Evolutionary conservation across 805 yeast genomes (phyloP), one percentile per base, ranked within the genome.

Genomic region (Torulaspora quercuum): DNA sequence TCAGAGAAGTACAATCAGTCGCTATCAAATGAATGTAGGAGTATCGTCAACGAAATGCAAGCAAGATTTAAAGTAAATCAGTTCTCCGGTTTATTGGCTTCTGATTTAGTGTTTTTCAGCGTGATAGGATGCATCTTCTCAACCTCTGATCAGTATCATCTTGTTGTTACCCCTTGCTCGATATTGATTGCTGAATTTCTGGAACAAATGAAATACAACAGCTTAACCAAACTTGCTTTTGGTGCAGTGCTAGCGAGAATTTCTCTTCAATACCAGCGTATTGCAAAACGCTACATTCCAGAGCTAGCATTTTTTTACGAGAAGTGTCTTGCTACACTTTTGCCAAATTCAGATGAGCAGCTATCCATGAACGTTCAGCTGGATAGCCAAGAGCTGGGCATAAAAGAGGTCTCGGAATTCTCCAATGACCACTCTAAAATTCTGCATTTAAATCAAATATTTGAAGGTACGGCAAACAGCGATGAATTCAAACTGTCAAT

Each of bases 141-240:
- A 0, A 87, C 97, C 1, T 92, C 98, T 0, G 99, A 92, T 67
- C 89, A 87, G 56, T 90, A 84, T 63, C 98, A 92, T 67, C 69
- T 88, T 41, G 82, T 92, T 7, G 89, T 80, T 4, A 89, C 96
- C 0, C 95, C 97, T 3, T 73, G 90, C 2, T 65, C 76, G 19
- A 73, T 92, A 21, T 63, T 86, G 25, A 76, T 87, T 68, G 75
- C 81, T 32, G 90, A 86, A 59, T 67, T 76, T 9, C 63, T 90
- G 37, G 78, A 80, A 35, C 76, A 73, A 48, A 50, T 74, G 13
- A 69, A 70, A 27, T 59, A 63, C 17, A 54, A 55, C 14, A 53
- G 69, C 4, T 42, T 75, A 16, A 58, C 58, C 17, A 67, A 64
- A 28, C 46, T 80, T 5, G 73, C 76, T 29, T 72, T 75, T 37